Evolutionary conservation across 495 filamentous ascomycete species (phyloP), one percentile per base, ranked within the genome.

Genomic region (Xylaria flabelliformis): DNA sequence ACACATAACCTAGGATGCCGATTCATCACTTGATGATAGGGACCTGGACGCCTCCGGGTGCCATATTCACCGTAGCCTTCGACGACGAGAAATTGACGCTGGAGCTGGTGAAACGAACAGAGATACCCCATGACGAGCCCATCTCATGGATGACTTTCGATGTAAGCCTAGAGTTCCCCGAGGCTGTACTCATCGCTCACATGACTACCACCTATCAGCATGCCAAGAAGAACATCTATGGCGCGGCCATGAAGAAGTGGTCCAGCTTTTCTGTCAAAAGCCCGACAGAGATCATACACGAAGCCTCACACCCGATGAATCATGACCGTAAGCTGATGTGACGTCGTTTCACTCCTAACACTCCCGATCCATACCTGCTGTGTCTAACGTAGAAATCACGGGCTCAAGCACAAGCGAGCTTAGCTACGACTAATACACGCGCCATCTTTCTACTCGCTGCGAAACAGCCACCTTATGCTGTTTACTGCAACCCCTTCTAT

Each of bases 91-190:
- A 86, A 26, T 82, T 92, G 63, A 91, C 87, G 6, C 79, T 95
- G 73, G 86, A 90, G 70, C 74, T 94, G 79, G 79, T 94, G 77
- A 93, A 94, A 85, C 90, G 90, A 72, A 94, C 92, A 15, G 87
- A 90, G 56, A 94, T 94, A 71, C 91, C 92, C 10, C 82, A 91
- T 50, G 90, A 93, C 59, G 92, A 96, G 82, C 91, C 93, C 4
- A 95, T 96, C 76, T 94, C 92, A 74, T 96, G 93, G 93, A 94
- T 96, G 90, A 91, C 91, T 51, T 94, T 95, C 76, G 91, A 93
- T 76, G 91, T 92, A 84, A 80, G 88, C 80, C 19, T 39, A 65
- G 55, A 29, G 19, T 36, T 36, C 9, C 15, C 36, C 19, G 9
- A 7, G 21, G 32, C 36, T 15, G n/a, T 42, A 12, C 44, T 67